phyloP scores from a whole-genome alignment of 1,139 yeast genomes.

The Yamadazyma triangularis region DNA sequence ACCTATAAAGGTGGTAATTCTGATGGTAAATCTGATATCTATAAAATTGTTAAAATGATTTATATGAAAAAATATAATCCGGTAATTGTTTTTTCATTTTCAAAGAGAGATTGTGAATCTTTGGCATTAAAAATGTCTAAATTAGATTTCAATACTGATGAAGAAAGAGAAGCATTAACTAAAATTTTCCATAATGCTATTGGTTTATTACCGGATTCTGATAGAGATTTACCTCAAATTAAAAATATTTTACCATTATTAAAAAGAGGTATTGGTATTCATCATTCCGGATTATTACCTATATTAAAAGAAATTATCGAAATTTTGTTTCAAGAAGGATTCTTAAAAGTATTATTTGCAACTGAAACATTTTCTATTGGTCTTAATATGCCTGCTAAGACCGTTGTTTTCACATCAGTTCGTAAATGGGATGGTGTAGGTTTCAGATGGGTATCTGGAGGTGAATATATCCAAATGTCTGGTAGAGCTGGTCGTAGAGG shows the following conservation, averaged over 20 bases:
- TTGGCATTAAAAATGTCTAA: constrained; percentile 93
- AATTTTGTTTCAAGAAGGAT: constrained; percentile 93
- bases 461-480: constrained; percentile 99
- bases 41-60: constrained; percentile 96
- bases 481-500: constrained; percentile 99
- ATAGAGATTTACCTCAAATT: constrained; percentile 90
- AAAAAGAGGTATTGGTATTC: constrained; percentile 96
- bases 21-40: constrained; percentile 85
- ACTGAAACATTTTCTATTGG: constrained; percentile 99
- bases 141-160: constrained; percentile 86
- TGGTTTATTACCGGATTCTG: constrained; percentile 79
- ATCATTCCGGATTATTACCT: constrained; percentile 94
- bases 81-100: constrained; percentile 94
- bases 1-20: constrained; percentile 87
- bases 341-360: constrained; percentile 89
- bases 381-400: constrained; percentile 95
- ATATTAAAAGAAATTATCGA: constrained; percentile 95
- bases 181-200: constrained; percentile 90
- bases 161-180: constrained; percentile 83
- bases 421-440: constrained; percentile 98
- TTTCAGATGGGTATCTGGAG: constrained; percentile 98
- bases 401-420: constrained; percentile 96
- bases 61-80: constrained; percentile 95
- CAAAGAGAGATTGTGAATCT: constrained; percentile 94
- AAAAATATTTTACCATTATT: constrained; percentile 83